Conservation (phyloP, 2,329 filamentous ascomycete genomes). For the Truncatella angustata region DNA sequence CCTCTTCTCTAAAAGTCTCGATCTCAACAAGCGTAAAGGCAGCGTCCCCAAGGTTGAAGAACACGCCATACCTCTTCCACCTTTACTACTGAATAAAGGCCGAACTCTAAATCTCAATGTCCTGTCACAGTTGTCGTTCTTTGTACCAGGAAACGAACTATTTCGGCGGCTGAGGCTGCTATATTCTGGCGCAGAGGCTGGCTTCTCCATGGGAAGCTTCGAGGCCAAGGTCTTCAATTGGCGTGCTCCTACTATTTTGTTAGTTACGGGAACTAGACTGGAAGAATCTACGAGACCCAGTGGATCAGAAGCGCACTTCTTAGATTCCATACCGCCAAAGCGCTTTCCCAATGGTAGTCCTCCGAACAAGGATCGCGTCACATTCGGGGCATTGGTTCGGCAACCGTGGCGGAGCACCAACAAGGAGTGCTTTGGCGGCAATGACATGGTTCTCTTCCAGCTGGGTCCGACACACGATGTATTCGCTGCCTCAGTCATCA, state of each 20-base stretch:
- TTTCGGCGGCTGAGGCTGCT: conserved; percentile 65
- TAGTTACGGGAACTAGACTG: conserved; percentile 66
- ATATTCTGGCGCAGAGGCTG: conserved; percentile 68
- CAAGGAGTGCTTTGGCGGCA: conserved; percentile 65
- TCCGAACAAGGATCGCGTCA: conserved; percentile 47
- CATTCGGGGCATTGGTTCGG: conserved; percentile 66
- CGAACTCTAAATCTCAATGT: conserved; percentile 65
- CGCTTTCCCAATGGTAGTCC: conserved; percentile 52
- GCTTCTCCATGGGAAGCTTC: conserved; percentile 76
- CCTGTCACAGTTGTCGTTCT: conserved; percentile 71
- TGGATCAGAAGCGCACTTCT: conserved; percentile 55
- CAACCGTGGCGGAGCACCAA: conserved; percentile 69
- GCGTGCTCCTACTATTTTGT: conserved; percentile 69
- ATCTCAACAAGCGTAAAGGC: conserved; percentile 56
- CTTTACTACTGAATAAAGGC: conserved; percentile 49
- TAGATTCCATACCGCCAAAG: conserved; percentile 61
- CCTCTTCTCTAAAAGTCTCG: conserved; percentile 69
- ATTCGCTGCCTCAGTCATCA: conserved; percentile 62
- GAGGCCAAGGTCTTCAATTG: conserved; percentile 75
- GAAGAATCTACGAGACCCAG: conserved; percentile 40
- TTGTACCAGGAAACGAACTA: conserved; percentile 62
- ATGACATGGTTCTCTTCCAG: conserved; percentile 66
- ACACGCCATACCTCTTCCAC: conserved; percentile 22
- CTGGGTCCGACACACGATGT: conserved; percentile 70
- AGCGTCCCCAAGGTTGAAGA: conserved; percentile 16